These are phyloP conservation scores for Aspergillus steynii DNA, from an alignment of 495 filamentous ascomycete species.

Conservation along the genomic window DNA sequence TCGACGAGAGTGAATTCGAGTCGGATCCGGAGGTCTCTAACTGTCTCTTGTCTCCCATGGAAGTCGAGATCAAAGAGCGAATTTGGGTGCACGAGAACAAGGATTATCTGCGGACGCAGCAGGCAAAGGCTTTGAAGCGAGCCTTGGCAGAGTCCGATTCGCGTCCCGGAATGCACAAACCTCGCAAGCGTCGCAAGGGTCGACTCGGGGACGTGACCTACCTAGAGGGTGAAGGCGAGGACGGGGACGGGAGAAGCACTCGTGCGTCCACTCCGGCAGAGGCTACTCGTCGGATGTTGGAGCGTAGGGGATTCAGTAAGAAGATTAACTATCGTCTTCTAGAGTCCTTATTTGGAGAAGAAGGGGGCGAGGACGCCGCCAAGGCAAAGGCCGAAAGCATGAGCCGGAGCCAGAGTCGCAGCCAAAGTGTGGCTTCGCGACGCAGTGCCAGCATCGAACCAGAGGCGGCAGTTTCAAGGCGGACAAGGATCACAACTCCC, in stretches of 20 bases:
- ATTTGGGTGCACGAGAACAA: slow-evolving; percentile 95
- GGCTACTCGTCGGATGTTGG: slow-evolving; percentile 72
- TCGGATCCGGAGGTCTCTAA: slow-evolving; percentile 74
- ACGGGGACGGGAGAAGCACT: slow-evolving; percentile 38
- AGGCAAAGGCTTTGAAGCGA: slow-evolving; percentile 70
- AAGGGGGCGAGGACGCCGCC: slow-evolving; percentile 28
- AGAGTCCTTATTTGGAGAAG: slow-evolving; percentile 44
- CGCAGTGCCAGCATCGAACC: slow-evolving; percentile 41
- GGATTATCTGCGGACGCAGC: slow-evolving; percentile 80
- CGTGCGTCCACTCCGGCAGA: slow-evolving; percentile 61
- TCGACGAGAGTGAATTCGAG: slow-evolving; percentile 75
- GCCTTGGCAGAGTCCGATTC: slow-evolving; percentile 54
- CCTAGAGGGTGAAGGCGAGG: slow-evolving; percentile 45
- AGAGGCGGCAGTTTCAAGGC: slow-evolving; percentile 23
- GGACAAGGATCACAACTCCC: slow-evolving; percentile 21
- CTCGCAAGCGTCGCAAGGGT: slow-evolving; percentile 47
- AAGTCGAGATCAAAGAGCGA: slow-evolving; percentile 75
- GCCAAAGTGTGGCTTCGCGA: slow-evolving; percentile 39
- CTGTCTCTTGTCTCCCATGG: slow-evolving; percentile 68
- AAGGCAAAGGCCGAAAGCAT: slow-evolving; percentile 34
- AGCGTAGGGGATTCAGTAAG: slow-evolving; percentile 69
- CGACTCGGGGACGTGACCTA: slow-evolving; percentile 53
- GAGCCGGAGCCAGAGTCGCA: slow-evolving; percentile 40
- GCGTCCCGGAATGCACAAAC: slow-evolving; percentile 49
- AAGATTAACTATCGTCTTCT: slow-evolving; percentile 82